Evolutionary conservation across 257 asterid species (phyloP), one percentile per base, ranked within the genome.

Genomic region (Solanum piurae): DNA sequence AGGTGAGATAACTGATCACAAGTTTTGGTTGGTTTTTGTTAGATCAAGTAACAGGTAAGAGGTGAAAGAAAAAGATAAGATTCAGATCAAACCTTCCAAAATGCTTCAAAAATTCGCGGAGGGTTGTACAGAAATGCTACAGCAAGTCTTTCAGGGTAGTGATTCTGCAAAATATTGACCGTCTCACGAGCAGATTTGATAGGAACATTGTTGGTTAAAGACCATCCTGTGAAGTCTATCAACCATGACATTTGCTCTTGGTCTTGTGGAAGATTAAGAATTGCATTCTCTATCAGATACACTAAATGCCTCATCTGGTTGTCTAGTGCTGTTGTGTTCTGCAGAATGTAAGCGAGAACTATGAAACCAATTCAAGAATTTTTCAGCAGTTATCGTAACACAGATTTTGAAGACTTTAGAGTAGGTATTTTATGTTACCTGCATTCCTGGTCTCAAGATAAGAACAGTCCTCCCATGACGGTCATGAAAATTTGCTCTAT

Each of bases 211-310:
- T 87, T 94, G 93, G 90, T 95, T 64, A 95, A 31, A 83, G 99
- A 95, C 98, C 96, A 97, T 52, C 98, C 98, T 4, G 98, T 91
- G 92, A 95, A 97, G 92, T 97, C 99, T 85, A 97, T 95, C 77
- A 97, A 88, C 99, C 99, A 97, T 16, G 98, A 93, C 98, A 95
- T 95, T 90, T 97, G 98, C 80, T 94, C 98, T 89, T 97, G 98
- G 37, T 93, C 99, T 93, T 94, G 98, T 8, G 98, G 98, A 88
- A 95, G 99, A 92, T 95, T 97, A 75, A 95, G 95, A 87, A 95
- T 92, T 21, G 99, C 98, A 85, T 97, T 97, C 89, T 97, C 98
- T 29, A 97, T 91, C 79, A 95, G 96, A 90, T 97, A 97, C 62
- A 97, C 99, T 90, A 97, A 89, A 91, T 95, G 98, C 85, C 88